phyloP scores from a whole-genome alignment of 495 filamentous ascomycete species.

The Lasiosphaeria ovina region DNA sequence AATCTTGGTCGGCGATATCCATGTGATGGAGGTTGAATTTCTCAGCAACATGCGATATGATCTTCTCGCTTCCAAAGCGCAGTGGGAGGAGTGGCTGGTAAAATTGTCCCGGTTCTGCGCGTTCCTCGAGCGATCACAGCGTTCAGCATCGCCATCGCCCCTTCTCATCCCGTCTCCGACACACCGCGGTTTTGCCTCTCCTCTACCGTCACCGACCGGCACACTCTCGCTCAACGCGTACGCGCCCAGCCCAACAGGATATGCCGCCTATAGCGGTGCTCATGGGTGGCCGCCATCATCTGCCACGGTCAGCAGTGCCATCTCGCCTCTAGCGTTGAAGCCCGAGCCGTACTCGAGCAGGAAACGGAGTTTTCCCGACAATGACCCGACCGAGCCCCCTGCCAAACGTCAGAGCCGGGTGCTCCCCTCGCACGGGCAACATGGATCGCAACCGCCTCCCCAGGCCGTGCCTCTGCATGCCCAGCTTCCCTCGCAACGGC shows the following conservation, averaged over 20 bases:
- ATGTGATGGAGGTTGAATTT: slow-evolving; percentile 99
- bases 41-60: slow-evolving; percentile 98
- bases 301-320: slow-evolving; percentile 34
- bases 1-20: slow-evolving; percentile 91
- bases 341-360: slow-evolving; percentile 48
- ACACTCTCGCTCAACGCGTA: slow-evolving; percentile 28
- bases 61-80: slow-evolving; percentile 73
- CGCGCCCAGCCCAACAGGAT: slow-evolving; percentile 30
- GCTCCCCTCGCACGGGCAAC: slow-evolving; percentile 16
- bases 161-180: slow-evolving; percentile 39
- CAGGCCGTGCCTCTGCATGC: background rate
- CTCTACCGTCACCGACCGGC: slow-evolving; percentile 49
- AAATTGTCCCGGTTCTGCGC: slow-evolving; percentile 74
- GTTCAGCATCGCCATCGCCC: slow-evolving; percentile 31
- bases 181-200: slow-evolving; percentile 36
- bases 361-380: slow-evolving; percentile 72
- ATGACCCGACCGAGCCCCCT: slow-evolving; percentile 60
- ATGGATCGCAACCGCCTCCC: background rate
- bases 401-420: slow-evolving; percentile 58
- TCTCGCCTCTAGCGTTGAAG: slow-evolving; percentile 55
- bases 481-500: slow-evolving; percentile 15
- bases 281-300: slow-evolving; percentile 39
- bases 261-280: slow-evolving; percentile 7
- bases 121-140: slow-evolving; percentile 64
- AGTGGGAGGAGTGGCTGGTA: slow-evolving; percentile 85